Evolutionary conservation across 129 eudicot species (phyloP), one percentile per base, ranked within the genome.

Genomic region (Oenanthe sinensis): DNA sequence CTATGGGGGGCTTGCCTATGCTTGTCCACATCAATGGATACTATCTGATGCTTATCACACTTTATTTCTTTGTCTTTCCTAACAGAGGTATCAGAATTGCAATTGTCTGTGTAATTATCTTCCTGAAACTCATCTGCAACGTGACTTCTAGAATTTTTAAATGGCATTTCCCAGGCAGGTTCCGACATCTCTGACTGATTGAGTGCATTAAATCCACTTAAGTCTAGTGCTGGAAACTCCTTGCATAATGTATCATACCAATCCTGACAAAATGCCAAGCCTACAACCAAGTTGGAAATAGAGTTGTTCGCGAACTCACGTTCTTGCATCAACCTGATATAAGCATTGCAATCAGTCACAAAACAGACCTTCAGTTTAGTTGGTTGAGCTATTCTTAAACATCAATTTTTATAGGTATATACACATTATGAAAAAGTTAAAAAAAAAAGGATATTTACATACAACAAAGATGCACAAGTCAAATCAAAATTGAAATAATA

Each of bases 241-340:
- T 88, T 74, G 48, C 82, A 85, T 39, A 88, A 79, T 43, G 74
- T 47, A 79, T 82, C 78, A 87, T 87, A 89, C 98, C 98, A 94
- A 40, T 84, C 68, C 77, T 91, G 86, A 86, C 82, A 91, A 79
- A 79, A 89, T 24, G 90, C 68, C 83, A 94, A 82, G 74, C 97
- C 98, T 33, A 81, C 88, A 58, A 94, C 91, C 83, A 94, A 82
- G 82, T 85, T 84, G 65, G 97, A 86, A 12, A 71, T 60, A 13
- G 98, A 84, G 75, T 94, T 83, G 5, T 79, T 87, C 26, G 80
- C 75, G 49, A 87, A 88, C 68, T 85, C 88, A 22, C 80, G 76
- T 39, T 89, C 87, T 81, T 89, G 89, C 89, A 82, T 86, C 63
- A 88, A 78, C 76, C 96, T 94, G 85, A 77, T 81, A 79, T 26